A percentile compares a stretch with the other conserved stretches of the same genome.
Evolutionary conservation across 176 grass and related monocot genomes (phyloP).

Genomic region (Rhipidocladum racemiflorum): DNA sequence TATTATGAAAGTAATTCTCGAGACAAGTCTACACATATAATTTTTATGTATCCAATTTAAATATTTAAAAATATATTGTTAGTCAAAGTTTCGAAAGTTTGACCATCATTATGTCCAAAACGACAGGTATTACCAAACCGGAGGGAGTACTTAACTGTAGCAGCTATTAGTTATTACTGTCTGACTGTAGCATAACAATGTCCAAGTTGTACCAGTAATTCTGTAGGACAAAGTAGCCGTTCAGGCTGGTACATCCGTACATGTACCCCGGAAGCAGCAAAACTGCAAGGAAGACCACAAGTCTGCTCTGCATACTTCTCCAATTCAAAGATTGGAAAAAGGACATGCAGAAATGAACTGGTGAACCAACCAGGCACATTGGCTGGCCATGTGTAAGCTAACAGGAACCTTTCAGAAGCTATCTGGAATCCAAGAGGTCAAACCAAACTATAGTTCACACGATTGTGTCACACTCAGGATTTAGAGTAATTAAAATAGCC

Average conservation of each 20-base stretch:
- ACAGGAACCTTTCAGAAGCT: neutral
- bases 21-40: too few relatives aligned
- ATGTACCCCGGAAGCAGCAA: neutral
- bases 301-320: neutral
- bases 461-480: neutral
- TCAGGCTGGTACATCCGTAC: too few relatives aligned
- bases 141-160: neutral
- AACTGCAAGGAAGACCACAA: neutral
- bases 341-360: neutral
- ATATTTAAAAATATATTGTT: too few relatives aligned
- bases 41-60: too few relatives aligned
- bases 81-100: too few relatives aligned
- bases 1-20: too few relatives aligned
- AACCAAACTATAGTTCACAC: neutral
- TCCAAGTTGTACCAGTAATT: neutral
- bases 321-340: neutral
- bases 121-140: too few relatives aligned
- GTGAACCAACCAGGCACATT: neutral
- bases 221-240: neutral
- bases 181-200: neutral
- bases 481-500: neutral
- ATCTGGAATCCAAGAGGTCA: slow-evolving; percentile 12
- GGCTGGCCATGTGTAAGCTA: neutral
- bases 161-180: neutral
- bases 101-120: too few relatives aligned